A percentile compares a stretch with the other conserved stretches of the same genome.
Evolutionary conservation across 805 yeast species (phyloP).

Genomic region (Torulaspora franciscae): DNA sequence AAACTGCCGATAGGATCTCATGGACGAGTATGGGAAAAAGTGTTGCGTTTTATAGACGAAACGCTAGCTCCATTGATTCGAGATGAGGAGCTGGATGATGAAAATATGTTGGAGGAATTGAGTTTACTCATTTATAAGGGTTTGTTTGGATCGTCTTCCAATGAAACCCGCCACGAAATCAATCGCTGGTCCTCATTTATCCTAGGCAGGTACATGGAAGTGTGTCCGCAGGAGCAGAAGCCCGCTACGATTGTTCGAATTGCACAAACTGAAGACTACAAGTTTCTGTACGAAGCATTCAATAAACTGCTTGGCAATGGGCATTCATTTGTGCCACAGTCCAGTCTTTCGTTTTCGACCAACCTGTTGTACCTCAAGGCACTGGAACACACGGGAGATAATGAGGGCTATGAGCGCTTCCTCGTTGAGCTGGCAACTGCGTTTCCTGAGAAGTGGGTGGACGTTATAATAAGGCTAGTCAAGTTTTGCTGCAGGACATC

Average conservation of each 20-base stretch:
- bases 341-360: conserved; percentile 12
- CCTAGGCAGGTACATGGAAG: conserved; percentile 21
- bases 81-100: conserved; percentile 8
- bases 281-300: conserved; percentile 13
- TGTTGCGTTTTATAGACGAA: conserved; percentile 21
- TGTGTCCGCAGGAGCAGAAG: conserved; percentile 17
- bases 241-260: conserved; percentile 12
- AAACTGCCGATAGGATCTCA: conserved; percentile 17
- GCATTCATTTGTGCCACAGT: conserved; percentile 2
- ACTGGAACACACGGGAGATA: conserved; percentile 11
- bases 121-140: conserved; percentile 10
- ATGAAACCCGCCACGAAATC: conserved; percentile 2
- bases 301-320: conserved; percentile 12
- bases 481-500: conserved; percentile 42
- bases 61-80: conserved; percentile 17
- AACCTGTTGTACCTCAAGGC: conserved; percentile 17
- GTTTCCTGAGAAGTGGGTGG: conserved; percentile 59
- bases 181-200: conserved; percentile 28
- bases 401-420: conserved; percentile 32
- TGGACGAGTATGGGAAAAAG: conserved; percentile 25
- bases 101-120: conserved; percentile 15
- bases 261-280: conserved; percentile 20
- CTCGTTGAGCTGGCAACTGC: conserved; percentile 13
- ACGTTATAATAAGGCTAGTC: conserved; percentile 45
- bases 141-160: conserved; percentile 6